These are phyloP conservation scores for Citrus unshiu DNA, from an alignment of 345 rosid species.

Conservation along the genomic window DNA sequence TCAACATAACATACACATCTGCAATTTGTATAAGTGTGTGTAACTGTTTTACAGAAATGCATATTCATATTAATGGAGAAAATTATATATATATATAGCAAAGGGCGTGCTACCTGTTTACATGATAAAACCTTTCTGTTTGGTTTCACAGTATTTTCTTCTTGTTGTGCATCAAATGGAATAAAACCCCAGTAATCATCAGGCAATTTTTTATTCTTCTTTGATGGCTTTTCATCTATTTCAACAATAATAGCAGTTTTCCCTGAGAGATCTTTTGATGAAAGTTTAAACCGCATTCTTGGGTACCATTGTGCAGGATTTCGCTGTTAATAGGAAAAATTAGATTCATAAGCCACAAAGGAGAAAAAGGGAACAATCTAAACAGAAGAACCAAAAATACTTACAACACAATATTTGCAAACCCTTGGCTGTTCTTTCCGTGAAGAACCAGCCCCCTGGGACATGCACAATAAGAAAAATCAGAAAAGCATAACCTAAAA, in stretches of 20 bases:
- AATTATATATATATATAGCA: neutral
- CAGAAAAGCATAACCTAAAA: neutral
- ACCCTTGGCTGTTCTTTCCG: constrained; percentile 34
- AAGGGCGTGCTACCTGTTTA: constrained; percentile 55
- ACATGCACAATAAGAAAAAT: constrained; percentile 24
- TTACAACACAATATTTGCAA: constrained; percentile 83
- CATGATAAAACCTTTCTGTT: constrained; percentile 58
- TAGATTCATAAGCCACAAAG: constrained; percentile 3
- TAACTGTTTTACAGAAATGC: neutral
- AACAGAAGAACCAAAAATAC: constrained; percentile 25
- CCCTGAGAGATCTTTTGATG: constrained; percentile 53
- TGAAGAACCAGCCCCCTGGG: constrained; percentile 32
- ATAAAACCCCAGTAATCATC: constrained; percentile 79
- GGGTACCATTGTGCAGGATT: constrained; percentile 56
- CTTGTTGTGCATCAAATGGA: constrained; percentile 52
- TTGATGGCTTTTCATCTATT: constrained; percentile 38
- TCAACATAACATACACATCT: neutral
- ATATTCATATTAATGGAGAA: neutral
- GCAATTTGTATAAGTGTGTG: neutral
- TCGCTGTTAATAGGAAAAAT: constrained; percentile 30
- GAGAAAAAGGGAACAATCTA: constrained; percentile 2
- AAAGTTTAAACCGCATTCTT: constrained; percentile 64
- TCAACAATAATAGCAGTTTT: constrained; percentile 61
- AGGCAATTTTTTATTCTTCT: constrained; percentile 28
- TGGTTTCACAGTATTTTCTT: constrained; percentile 45